A percentile compares a stretch with the other conserved stretches of the same genome.
Evolutionary conservation across 2,329 filamentous ascomycete species (phyloP).

Genomic region (Xylaria sp.): DNA sequence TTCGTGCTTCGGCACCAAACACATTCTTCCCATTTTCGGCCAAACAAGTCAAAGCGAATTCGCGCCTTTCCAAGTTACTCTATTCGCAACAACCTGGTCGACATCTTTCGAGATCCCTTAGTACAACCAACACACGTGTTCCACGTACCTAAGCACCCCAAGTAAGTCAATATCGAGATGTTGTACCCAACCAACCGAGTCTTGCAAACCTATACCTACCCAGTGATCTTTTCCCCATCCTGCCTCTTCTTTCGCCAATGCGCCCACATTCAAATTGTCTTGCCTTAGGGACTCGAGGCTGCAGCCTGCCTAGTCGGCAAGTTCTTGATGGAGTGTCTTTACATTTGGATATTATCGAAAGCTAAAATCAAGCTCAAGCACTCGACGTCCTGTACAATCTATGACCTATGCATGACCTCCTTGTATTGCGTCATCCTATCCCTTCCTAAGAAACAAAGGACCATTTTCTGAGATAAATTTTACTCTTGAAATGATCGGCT

Average conservation of each 20-base stretch:
- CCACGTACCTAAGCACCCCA: not conserved
- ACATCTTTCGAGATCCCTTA: not conserved
- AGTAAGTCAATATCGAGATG: constrained; percentile 10
- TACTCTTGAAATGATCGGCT: not conserved
- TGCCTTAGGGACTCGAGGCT: not conserved
- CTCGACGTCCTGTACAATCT: not conserved
- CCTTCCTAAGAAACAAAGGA: not conserved
- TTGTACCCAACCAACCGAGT: not conserved
- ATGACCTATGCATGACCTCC: not conserved
- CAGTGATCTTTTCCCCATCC: not conserved
- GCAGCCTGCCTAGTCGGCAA: not conserved
- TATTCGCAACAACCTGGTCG: not conserved
- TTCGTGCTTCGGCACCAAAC: constrained; percentile 5
- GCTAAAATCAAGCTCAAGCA: not conserved
- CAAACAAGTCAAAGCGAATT: not conserved
- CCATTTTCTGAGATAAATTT: not conserved
- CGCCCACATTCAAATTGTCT: not conserved
- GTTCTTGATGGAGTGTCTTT: not conserved
- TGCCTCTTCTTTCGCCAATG: not conserved
- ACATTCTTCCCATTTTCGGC: constrained; percentile 4
- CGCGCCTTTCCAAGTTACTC: not conserved
- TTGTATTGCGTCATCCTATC: not conserved
- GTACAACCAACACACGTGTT: not conserved
- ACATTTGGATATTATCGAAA: not conserved
- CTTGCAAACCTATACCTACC: not conserved